Conservation (phyloP, 1,139 yeast species). For the Diutina neorugosa region DNA sequence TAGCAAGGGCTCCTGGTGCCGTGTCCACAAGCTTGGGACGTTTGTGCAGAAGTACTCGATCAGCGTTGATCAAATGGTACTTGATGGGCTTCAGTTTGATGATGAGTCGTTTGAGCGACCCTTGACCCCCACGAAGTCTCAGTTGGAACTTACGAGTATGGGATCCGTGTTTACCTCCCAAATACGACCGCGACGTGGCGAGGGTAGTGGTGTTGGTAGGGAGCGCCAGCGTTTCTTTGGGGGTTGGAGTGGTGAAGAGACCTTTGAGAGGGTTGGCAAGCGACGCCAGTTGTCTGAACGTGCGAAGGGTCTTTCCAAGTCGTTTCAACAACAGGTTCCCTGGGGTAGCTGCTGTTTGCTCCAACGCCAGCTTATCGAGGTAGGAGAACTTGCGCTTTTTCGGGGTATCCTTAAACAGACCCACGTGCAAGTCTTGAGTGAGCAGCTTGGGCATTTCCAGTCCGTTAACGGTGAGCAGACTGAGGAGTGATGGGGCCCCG, state of each 20-base stretch:
- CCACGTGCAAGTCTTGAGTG: background rate
- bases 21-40: slow-evolving; percentile 17
- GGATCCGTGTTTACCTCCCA: background rate
- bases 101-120: slow-evolving; percentile 22
- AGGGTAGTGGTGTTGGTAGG: slow-evolving; percentile 4
- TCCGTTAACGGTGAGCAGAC: slow-evolving; percentile 6
- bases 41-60: slow-evolving; percentile 25
- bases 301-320: background rate
- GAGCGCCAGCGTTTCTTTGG: slow-evolving; percentile 6
- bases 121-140: slow-evolving; percentile 1
- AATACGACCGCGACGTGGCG: background rate
- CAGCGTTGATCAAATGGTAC: slow-evolving; percentile 32
- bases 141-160: background rate
- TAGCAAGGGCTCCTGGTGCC: background rate
- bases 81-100: slow-evolving; percentile 32
- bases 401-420: background rate
- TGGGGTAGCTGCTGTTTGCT: background rate
- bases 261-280: background rate
- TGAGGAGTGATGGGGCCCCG: slow-evolving; percentile 3
- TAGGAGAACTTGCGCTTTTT: slow-evolving; percentile 7
- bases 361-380: slow-evolving; percentile 16
- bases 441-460: slow-evolving; percentile 5
- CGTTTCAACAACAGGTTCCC: background rate
- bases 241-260: slow-evolving; percentile 10
- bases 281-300: background rate